Base-by-base conservation (phyloP, 78 protist genomes). In the Acrasis kona region DNA sequence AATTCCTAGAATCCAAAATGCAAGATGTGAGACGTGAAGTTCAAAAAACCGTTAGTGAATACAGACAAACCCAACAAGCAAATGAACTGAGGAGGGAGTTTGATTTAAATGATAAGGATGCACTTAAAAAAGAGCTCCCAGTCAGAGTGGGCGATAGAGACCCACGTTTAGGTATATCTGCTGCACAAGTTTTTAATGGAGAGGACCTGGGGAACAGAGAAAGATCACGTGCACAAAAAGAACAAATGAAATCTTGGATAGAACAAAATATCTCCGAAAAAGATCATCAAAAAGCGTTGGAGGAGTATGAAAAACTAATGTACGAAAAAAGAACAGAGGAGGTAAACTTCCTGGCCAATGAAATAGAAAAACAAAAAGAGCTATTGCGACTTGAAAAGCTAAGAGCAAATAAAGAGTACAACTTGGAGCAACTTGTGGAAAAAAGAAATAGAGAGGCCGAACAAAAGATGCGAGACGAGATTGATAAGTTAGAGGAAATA, bases 141-240 rank as follows among this genome's bases (percentile, higher is more conserved):
- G 77, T 67, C 7, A 7, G 77, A 12, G 7, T 74, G 7, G 7
- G 40, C 10, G 66, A 41, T 27, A 7, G 61, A 38, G 77, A 74
- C 30, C 67, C 69, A 29, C 77, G 77, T 4, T 74, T 65, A n/a
- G 61, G 70, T 35, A 27, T 8, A n/a, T 9, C 50, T 27, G 5
- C 39, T 30, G 73, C 61, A 6, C 77, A 74, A 64, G 61, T 61
- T n/a, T 74, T 74, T 27, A 27, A 38, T 27, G 77, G 77, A 32
- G 77, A 74, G 8, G 77, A 74, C 66, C 61, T 74, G 10, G 77
- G 31, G 35, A 12, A 4, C 5, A 12, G 10, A 37, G 5, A 70
- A 37, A 12, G 77, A 39, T 4, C 61, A 39, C 41, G 77, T 5
- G 7, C 5, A 9, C 77, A 74, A 10, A 29, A 57, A 10, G 38